Conservation (phyloP, 768 basidiomycete species). For the Suillus plorans region DNA sequence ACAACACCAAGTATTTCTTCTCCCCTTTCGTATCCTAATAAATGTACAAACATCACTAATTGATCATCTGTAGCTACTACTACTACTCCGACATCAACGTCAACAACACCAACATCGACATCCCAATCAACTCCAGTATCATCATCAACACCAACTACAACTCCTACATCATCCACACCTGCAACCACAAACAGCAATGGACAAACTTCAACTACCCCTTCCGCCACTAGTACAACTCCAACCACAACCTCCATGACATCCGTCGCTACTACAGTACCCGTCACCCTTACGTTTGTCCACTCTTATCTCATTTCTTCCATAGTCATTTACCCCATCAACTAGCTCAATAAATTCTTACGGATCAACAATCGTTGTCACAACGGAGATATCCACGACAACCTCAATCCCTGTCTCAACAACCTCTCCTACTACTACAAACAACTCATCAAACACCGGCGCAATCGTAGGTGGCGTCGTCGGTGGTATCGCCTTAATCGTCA, state of each 20-base stretch:
- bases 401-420: constrained; percentile 11
- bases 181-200: neutral
- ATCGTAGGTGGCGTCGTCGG: constrained; percentile 57
- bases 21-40: neutral
- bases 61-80: neutral
- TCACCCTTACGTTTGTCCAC: constrained; percentile 22
- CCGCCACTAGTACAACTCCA: neutral
- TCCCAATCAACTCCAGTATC: neutral
- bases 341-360: constrained; percentile 26
- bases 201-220: constrained; percentile 6
- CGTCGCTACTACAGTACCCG: constrained; percentile 2
- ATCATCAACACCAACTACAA: neutral
- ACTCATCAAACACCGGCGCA: constrained; percentile 28
- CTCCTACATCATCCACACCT: neutral
- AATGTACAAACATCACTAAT: neutral
- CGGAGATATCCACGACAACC: constrained; percentile 15
- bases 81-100: neutral
- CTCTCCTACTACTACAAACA: neutral
- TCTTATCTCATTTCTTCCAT: neutral
- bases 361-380: constrained; percentile 21
- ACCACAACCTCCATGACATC: constrained; percentile 4
- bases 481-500: constrained; percentile 33
- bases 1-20: neutral
- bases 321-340: neutral
- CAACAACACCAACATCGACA: neutral